Conservation (phyloP, 2,329 filamentous ascomycete species). For the Ustulina deusta region DNA sequence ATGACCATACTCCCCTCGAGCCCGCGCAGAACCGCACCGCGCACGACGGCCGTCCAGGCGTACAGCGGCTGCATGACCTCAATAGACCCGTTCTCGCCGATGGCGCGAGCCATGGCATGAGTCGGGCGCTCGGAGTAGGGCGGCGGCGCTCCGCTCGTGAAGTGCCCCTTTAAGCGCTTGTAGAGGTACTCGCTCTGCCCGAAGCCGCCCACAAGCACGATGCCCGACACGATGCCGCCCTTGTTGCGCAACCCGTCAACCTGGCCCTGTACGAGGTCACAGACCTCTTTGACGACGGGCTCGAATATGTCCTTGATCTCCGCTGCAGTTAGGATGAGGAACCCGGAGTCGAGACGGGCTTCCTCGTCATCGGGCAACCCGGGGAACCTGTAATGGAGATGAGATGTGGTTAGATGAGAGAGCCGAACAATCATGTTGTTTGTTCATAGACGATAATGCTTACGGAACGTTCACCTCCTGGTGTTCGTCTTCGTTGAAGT, state of each 20-base stretch:
- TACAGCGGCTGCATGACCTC: conserved; percentile 87
- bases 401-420: conserved; percentile 13
- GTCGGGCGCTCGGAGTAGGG: conserved; percentile 78
- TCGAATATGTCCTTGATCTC: conserved; percentile 81
- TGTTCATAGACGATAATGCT: conserved; percentile 46
- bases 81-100: conserved; percentile 67
- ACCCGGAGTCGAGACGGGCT: conserved; percentile 79
- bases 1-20: conserved; percentile 84
- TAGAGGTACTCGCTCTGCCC: conserved; percentile 84
- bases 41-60: conserved; percentile 83
- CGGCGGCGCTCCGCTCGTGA: conserved; percentile 68
- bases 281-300: conserved; percentile 78
- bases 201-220: conserved; percentile 84
- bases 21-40: conserved; percentile 80
- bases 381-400: conserved; percentile 65
- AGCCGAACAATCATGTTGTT: not conserved
- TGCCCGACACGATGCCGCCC: conserved; percentile 75
- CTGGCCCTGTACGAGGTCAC: conserved; percentile 75
- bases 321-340: conserved; percentile 76
- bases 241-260: conserved; percentile 72
- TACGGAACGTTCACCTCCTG: conserved; percentile 81
- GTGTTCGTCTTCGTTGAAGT: conserved; percentile 83
- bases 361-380: conserved; percentile 81
- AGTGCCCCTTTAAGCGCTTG: conserved; percentile 76
- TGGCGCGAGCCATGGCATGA: conserved; percentile 64